Evolutionary conservation across 495 filamentous ascomycete species (phyloP), one percentile per base, ranked within the genome.

Genomic region (Penicillium dipodomyicola): DNA sequence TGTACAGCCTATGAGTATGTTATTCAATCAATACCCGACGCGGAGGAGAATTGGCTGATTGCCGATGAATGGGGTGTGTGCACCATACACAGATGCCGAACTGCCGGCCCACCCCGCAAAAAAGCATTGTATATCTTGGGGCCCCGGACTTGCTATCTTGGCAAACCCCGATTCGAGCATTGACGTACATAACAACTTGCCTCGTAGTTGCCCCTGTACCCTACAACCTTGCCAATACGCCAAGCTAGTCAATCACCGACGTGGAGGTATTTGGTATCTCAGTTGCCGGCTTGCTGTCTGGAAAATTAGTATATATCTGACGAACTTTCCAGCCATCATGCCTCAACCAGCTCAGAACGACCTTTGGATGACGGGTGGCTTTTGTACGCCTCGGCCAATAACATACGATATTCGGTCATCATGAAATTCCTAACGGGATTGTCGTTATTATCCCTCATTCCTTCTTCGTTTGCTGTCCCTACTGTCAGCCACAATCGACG

Each of bases 211-310:
- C 23, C 17, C 4, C 17, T 3, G 15, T 49, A 1, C 9, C 10
- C 2, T 35, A 23, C 29, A 12, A 12, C 30, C 7, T 19, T 14
- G 5, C 9, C 0, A 27, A 1, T 5, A 17, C n/a, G 48, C 48
- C 48, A 50, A 50, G 48, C 20, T 27, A 23, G 14, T 25, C 48
- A 50, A 20, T 50, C 33, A 33, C 48, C 48, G 48, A 37, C 5
- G 32, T 11, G 22, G 8, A 23, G 14, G 17, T 19, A 4, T 4
- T 1, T 17, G 14, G 17, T 6, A 10, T 4, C 1, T 17, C 48
- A 50, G 17, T 39, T 50, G 33, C 48, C 48, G 48, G 11, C 12
- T 5, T 11, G 1, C 22, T 15, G 2, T 14, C 19, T 5, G 4
- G 30, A 5, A 2, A 49, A 33, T 0, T 37, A 49, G 33, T 37